Percentiles rank a stretch among this genome's conserved stretches.
Conservation (phyloP, 2,329 filamentous ascomycete genomes). For the Chrysosporium queenslandicum region DNA sequence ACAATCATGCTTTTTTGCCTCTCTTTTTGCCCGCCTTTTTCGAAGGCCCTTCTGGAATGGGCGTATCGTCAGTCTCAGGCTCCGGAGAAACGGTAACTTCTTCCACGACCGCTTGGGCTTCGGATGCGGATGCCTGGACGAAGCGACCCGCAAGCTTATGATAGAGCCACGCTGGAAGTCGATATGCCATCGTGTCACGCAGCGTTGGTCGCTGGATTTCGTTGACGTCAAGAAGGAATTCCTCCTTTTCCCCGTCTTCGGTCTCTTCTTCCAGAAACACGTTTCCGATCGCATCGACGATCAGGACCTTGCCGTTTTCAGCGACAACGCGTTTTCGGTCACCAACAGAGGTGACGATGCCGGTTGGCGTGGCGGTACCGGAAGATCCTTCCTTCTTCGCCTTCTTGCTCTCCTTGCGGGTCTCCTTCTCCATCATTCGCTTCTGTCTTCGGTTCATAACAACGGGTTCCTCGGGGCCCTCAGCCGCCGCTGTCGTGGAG, state of each 20-base stretch:
- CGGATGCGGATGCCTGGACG: constrained; percentile 18
- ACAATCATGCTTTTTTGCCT: constrained; percentile 5
- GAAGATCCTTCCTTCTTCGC: constrained; percentile 29
- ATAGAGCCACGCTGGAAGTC: constrained; percentile 66
- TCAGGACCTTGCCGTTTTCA: constrained; percentile 87
- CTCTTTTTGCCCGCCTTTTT: neutral
- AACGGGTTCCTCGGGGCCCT: constrained; percentile 35
- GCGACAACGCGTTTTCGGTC: constrained; percentile 84
- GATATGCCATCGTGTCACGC: constrained; percentile 70
- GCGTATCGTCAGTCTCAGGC: neutral
- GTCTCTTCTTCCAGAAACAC: constrained; percentile 91
- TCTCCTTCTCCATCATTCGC: constrained; percentile 76
- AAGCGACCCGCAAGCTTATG: constrained; percentile 32
- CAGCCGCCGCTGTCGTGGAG: constrained; percentile 33
- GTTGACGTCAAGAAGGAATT: constrained; percentile 80
- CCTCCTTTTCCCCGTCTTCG: constrained; percentile 70
- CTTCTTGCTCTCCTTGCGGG: constrained; percentile 54
- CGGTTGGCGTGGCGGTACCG: constrained; percentile 45
- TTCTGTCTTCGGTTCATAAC: constrained; percentile 77
- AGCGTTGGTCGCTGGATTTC: constrained; percentile 70
- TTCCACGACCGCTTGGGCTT: neutral
- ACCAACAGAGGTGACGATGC: constrained; percentile 44
- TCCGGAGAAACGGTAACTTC: neutral
- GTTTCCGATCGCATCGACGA: constrained; percentile 84
- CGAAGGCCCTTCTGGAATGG: neutral